Evolutionary conservation across 2,329 filamentous ascomycete species (phyloP).

Genomic region (Neofusicoccum ribis): DNA sequence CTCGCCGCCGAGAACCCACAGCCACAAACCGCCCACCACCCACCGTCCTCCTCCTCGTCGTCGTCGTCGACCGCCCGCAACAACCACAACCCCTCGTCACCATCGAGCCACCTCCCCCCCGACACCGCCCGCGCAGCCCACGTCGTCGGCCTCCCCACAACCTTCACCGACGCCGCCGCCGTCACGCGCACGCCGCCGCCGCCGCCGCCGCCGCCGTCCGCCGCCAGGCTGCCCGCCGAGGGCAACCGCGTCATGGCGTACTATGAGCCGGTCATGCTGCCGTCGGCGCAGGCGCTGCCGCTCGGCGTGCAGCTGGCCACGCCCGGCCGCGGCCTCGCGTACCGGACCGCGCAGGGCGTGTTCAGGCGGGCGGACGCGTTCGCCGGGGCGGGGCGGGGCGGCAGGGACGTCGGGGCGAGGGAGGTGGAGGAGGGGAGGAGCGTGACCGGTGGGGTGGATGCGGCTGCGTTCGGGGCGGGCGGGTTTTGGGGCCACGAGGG

Average conservation of each 20-base stretch:
- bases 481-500: too few relatives aligned
- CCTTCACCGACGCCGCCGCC: not conserved
- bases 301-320: not conserved
- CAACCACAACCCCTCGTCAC: not conserved
- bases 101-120: not conserved
- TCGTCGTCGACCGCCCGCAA: not conserved
- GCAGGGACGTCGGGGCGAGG: not conserved
- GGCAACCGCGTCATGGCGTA: not conserved
- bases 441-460: not conserved
- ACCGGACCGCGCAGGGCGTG: too few relatives aligned
- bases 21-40: constrained; percentile 20
- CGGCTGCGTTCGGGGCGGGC: not conserved
- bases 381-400: too few relatives aligned
- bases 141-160: not conserved
- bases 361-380: too few relatives aligned
- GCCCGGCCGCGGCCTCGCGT: too few relatives aligned
- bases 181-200: not conserved
- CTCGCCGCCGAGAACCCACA: not conserved
- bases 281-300: not conserved
- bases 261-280: constrained; percentile 2
- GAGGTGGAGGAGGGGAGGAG: not conserved
- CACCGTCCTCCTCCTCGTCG: not conserved
- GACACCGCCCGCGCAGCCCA: not conserved
- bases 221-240: not conserved
- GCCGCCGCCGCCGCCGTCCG: not conserved